Base-by-base conservation (phyloP, 2,329 filamentous ascomycete genomes). In the Fusarium setosum region DNA sequence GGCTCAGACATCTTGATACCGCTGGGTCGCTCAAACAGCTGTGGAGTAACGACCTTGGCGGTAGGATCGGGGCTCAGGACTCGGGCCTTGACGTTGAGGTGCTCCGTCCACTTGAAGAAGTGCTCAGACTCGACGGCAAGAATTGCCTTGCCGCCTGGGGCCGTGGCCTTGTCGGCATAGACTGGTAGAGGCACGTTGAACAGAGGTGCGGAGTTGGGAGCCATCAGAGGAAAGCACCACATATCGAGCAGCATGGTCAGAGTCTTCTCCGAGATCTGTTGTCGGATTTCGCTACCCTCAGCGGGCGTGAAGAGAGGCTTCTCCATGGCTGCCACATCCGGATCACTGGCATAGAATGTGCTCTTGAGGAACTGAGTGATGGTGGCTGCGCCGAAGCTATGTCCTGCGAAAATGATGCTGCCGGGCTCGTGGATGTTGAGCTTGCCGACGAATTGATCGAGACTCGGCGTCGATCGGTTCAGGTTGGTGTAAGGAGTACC, bases 311-410 rank as follows among this genome's bases (percentile, higher is more conserved):
- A 93, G 0, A 95, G 81, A 0, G 90, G 86, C 23, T 80, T 81
- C 49, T 82, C 80, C 63, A 86, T 84, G 26, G 75, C 72, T 6
- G 77, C 74, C 2, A 87, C 74, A 13, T 81, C 80, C 0, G 84
- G 77, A 2, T 77, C 71, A 35, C 79, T 80, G 12, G 85, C 83
- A 77, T 94, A 93, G 80, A 90, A 95, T 11, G 90, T 88, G 50
- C 87, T 91, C 80, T 97, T 97, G 48, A 95, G 80, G 54, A 96
- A 86, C 73, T 96, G 93, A 3, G 91, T 84, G 18, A 88, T 82
- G 1, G 91, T 93, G 1, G 92, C 86, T 1, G 89, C 90, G 20
- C 93, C 93, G 67, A 96, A 96, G 17, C 90, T 93, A 76, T 97
- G 93, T 5, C 93, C 93, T 0, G 86, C 87, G 74, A 92, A 95